Evolutionary conservation across 805 yeast species (phyloP).

Genomic region (Candida ipomoeae): DNA sequence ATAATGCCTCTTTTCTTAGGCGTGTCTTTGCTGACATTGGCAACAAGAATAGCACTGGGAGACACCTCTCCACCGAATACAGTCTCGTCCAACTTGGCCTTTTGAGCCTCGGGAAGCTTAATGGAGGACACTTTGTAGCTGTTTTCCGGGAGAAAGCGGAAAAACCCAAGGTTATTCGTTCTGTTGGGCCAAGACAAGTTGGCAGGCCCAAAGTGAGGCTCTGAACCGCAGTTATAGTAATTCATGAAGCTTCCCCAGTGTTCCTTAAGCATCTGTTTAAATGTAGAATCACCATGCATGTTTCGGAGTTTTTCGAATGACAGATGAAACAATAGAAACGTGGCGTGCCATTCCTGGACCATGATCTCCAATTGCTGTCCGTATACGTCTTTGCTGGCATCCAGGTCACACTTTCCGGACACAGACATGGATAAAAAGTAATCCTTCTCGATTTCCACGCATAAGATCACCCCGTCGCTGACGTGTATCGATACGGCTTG

Average conservation of each 20-base stretch:
- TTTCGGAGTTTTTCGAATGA: conserved; percentile 18
- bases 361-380: conserved; percentile 26
- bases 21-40: conserved; percentile 21
- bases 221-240: conserved; percentile 22
- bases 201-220: conserved; percentile 19
- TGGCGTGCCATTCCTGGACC: conserved; percentile 20
- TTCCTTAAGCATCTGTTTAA: conserved; percentile 17
- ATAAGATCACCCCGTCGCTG: conserved; percentile 23
- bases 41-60: conserved; percentile 28
- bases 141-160: conserved; percentile 27
- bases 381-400: conserved; percentile 18
- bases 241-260: conserved; percentile 30
- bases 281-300: conserved; percentile 16
- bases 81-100: conserved; percentile 20
- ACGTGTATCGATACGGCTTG: conserved; percentile 23
- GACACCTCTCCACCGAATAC: conserved; percentile 4
- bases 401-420: conserved; percentile 12
- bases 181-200: conserved; percentile 32
- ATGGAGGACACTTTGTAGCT: conserved; percentile 29
- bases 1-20: conserved; percentile 35
- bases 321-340: conserved; percentile 27
- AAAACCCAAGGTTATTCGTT: conserved; percentile 33
- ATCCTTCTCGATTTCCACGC: conserved; percentile 22
- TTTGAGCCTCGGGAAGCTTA: conserved; percentile 12
- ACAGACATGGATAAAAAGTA: conserved; percentile 28